Evolutionary conservation across 2,329 filamentous ascomycete genomes (phyloP), one percentile per base, ranked within the genome.

Genomic region (Cyanodermella asteris): DNA sequence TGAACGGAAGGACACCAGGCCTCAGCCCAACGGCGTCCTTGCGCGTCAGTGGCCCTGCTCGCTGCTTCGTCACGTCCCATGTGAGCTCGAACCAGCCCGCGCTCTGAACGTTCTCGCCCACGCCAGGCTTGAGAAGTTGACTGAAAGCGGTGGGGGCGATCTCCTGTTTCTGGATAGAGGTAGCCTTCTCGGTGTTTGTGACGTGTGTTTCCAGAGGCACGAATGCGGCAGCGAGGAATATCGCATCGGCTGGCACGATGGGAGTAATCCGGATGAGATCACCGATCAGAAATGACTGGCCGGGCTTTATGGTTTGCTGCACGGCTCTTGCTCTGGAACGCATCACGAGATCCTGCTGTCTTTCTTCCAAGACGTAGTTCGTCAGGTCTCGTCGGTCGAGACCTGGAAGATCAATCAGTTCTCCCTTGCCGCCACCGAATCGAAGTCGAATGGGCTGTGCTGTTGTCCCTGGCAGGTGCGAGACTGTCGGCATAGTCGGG

Each of bases 401-500:
- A 1, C 87, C 87, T 0, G 87, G 87, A 9, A 97, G 59, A 43
- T 97, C 87, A 38, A 97, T 78, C 17, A 97, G 59, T 46, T 97
- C 90, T 28, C 87, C 87, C 39, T 68, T 74, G 13, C 76, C 74
- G 31, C 67, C 68, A 22, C 82, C 82, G 42, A 87, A 97, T 1
- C 81, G 80, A 11, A 94, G 68, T 15, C 87, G 72, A 36, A 97
- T 94, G 0, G 87, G 87, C 0, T 81, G 91, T 2, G 82, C 87
- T 1, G 87, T 97, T 0, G 87, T 97, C 7, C 90, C 87, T 0
- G 87, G 78, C 3, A 93, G 59, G 4, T 76, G 64, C 1, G 81
- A 91, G 2, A 91, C 74, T 7, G 90, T 51, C 2, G 84, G 84
- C 63, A 94, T 82, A 10, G 67, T 55, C 5, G 84, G 84, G 38